Evolutionary conservation across 306 rosid species (phyloP).

Genomic region (Hippophae gyantsensis): DNA sequence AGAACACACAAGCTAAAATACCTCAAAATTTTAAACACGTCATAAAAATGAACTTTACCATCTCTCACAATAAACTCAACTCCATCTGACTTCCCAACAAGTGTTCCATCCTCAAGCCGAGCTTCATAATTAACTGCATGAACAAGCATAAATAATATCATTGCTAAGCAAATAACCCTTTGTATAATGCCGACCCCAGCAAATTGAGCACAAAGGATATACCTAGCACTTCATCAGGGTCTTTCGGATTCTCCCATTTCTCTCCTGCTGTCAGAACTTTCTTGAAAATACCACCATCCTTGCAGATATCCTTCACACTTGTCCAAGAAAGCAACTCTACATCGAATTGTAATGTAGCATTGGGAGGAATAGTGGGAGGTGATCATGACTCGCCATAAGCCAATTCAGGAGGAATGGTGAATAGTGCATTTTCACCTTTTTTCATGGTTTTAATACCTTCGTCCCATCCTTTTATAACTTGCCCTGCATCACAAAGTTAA

Average conservation of each 20-base stretch:
- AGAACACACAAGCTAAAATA: not conserved
- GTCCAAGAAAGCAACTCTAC: slow-evolving; percentile 86
- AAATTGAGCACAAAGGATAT: not conserved
- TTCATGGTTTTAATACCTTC: slow-evolving; percentile 81
- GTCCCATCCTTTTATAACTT: slow-evolving; percentile 96
- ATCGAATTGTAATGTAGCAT: slow-evolving; percentile 72
- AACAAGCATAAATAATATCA: not conserved
- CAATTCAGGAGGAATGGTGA: slow-evolving; percentile 70
- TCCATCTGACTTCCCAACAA: slow-evolving; percentile 50
- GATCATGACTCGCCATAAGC: slow-evolving; percentile 84
- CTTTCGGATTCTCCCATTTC: slow-evolving; percentile 88
- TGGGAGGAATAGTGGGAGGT: slow-evolving; percentile 85
- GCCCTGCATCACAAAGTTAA: slow-evolving; percentile 42
- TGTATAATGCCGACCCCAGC: not conserved
- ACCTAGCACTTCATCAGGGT: slow-evolving; percentile 75
- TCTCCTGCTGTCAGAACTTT: slow-evolving; percentile 67
- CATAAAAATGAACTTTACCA: slow-evolving; percentile 23
- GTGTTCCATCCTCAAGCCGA: slow-evolving; percentile 58
- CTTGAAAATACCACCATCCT: slow-evolving; percentile 91
- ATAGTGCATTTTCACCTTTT: slow-evolving; percentile 75
- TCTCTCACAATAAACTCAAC: slow-evolving; percentile 65
- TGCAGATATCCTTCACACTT: slow-evolving; percentile 70
- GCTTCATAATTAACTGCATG: slow-evolving; percentile 75
- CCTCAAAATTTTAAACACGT: not conserved
- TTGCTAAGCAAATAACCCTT: not conserved